A percentile compares a stretch with the other conserved stretches of the same genome.
Evolutionary conservation across 768 basidiomycete genomes (phyloP).

Genomic region (Suillus sp.): DNA sequence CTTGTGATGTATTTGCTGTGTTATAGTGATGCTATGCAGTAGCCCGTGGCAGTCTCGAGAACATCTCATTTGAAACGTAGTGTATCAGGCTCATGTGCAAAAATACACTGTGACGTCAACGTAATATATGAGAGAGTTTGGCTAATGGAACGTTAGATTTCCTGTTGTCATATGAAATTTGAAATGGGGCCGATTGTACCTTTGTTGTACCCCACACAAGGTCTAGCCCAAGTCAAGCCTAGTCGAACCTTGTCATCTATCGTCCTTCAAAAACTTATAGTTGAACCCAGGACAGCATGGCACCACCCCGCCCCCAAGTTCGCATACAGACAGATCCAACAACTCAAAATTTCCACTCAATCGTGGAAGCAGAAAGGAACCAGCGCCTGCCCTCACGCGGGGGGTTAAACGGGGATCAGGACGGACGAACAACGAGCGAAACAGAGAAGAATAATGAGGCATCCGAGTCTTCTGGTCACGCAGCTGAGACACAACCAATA

Average conservation of each 20-base stretch:
- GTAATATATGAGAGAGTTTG: too few relatives aligned
- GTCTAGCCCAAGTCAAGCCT: neutral
- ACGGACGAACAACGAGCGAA: neutral
- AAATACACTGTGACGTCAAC: too few relatives aligned
- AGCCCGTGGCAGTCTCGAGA: too few relatives aligned
- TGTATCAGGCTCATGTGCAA: too few relatives aligned
- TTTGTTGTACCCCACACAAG: too few relatives aligned
- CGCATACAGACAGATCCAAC: slow-evolving; percentile 5
- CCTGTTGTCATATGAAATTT: neutral
- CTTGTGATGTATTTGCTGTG: neutral
- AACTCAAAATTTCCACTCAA: too few relatives aligned
- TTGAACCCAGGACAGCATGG: neutral
- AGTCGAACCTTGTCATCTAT: neutral
- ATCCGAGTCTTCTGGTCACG: neutral
- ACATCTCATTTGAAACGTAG: too few relatives aligned
- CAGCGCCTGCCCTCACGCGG: neutral
- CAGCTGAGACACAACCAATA: neutral
- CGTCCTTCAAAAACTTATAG: too few relatives aligned
- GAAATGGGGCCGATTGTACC: neutral
- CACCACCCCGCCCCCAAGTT: slow-evolving; percentile 3
- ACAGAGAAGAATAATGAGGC: neutral
- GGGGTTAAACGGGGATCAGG: neutral
- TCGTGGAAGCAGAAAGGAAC: neutral
- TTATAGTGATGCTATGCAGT: neutral
- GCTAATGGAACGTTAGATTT: too few relatives aligned